Evolutionary conservation across 2,329 filamentous ascomycete species (phyloP), one percentile per base, ranked within the genome.

Genomic region (Penicillium expansum): DNA sequence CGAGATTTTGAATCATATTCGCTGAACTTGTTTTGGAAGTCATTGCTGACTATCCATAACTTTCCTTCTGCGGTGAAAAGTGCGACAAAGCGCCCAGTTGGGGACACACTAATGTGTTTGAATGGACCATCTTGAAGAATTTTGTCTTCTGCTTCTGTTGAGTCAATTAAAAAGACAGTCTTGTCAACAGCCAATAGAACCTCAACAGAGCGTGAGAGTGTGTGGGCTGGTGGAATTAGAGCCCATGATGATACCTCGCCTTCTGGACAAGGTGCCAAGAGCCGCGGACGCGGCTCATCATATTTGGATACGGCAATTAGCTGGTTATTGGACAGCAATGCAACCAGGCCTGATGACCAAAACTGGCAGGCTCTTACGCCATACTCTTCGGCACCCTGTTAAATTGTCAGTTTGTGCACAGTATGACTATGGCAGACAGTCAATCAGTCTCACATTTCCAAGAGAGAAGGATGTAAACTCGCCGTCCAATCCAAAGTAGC

Each of bases 391-490:
- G 92, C 88, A 24, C 90, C 90, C 81, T 83, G 24, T 62, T 11
- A 32, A 29, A 51, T 22, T 27, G 55, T 71, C 24, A 71, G 62
- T 10, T 24, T 20, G 7, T 13, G n/a, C 5, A 7, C 13, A n/a
- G 8, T n/a, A 9, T n/a, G 4, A 3, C 5, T 6, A 24, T 6
- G 5, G 5, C 5, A 22, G 14, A 20, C 16, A 22, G 4, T 16
- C 13, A 20, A 5, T 8, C 13, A 3, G 3, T 16, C 74, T 60
- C 72, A 82, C 84, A 74, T 95, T 88, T 52, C 93, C 94, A 0
- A 99, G 80, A 1, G 90, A 92, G 74, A 97, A 99, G 57, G 96
- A 92, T 16, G 88, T 91, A 71, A 99, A 99, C 71, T 97, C 93
- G 60, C 89, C 91, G 72, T 96, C 90, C n/a, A 99, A 79, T 69